Evolutionary conservation across 179 eudicot species (phyloP), one percentile per base, ranked within the genome.

Genomic region (Patellifolia procumbens): DNA sequence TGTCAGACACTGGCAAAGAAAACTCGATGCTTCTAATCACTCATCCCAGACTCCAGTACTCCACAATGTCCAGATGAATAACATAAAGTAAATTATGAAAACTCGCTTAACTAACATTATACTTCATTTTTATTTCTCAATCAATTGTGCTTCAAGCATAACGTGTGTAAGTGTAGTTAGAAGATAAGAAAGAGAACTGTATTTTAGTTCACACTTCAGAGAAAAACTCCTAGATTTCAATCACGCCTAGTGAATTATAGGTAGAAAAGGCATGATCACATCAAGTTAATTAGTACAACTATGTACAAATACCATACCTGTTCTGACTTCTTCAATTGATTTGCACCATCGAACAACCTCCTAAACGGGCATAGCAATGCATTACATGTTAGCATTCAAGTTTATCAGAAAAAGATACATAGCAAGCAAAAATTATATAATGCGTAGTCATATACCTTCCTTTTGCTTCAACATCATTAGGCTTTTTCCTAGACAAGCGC

Each of bases 301-400:
- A 53, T 53, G 58, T 20, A n/a, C n/a, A n/a, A 48, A 46, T 10
- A 46, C 7, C 62, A 59, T 83, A 91, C 97, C 96, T 84, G 84
- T 52, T 86, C 64, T 60, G 79, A 62, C 22, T 66, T 85, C 39
- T 76, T 81, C 29, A 66, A 69, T 26, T 67, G 77, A 61, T 74
- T 81, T 67, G 70, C 77, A 73, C 86, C 88, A 64, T 76, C 85
- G 74, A 86, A 88, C 45, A 90, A 72, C 72, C 79, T 87, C 93
- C 98, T 94, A 84, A 74, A 82, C 56, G 60, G 3, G 31, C 62
- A 75, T 39, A 73, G 37, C 46, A 65, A 26, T 11, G 60, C 59
- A 29, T 55, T 29, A 67, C 13, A 52, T 42, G 46, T 83, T 55
- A 87, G 52, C 26, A 12, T 72, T 48, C 49, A 45, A 45, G 56